A percentile compares a stretch with the other conserved stretches of the same genome.
These are phyloP conservation scores for Tulasnella sp. DNA, from an alignment of 768 basidiomycete genomes.

Conservation along the genomic window DNA sequence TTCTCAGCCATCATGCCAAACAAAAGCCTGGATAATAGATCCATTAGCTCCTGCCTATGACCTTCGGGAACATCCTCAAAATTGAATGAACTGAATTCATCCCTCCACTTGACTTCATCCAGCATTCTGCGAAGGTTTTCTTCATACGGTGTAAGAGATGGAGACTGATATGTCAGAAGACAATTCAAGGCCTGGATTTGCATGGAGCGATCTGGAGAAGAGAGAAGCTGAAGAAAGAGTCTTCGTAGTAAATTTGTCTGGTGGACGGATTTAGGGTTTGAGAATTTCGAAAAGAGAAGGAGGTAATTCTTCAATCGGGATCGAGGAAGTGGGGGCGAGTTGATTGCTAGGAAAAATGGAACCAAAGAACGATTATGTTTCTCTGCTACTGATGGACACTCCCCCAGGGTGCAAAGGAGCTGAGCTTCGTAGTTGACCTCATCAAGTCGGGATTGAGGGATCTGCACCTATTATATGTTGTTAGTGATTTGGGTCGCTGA, in stretches of 20 bases:
- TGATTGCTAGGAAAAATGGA: conserved; percentile 58
- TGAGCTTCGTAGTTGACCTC: conserved; percentile 64
- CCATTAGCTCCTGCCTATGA: conserved; percentile 49
- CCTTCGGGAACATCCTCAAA: conserved; percentile 43
- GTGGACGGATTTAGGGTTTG: conserved; percentile 82
- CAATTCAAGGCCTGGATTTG: conserved; percentile 68
- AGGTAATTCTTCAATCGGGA: conserved; percentile 64
- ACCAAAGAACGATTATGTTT: conserved; percentile 79
- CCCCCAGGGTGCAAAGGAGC: conserved; percentile 55
- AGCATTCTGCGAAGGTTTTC: conserved; percentile 58
- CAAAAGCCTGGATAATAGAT: conserved; percentile 57
- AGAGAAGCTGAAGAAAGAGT: conserved; percentile 61
- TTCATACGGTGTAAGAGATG: conserved; percentile 41
- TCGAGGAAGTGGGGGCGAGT: conserved; percentile 28
- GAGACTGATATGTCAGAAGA: conserved; percentile 67
- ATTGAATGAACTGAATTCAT: conserved; percentile 63
- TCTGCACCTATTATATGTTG: conserved; percentile 24
- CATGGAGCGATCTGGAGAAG: conserved; percentile 69
- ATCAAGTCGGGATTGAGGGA: conserved; percentile 47
- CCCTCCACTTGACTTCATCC: conserved; percentile 81
- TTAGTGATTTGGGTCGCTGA: neutral
- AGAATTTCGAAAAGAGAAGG: conserved; percentile 74
- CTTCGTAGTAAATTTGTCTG: conserved; percentile 48
- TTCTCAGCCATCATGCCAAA: conserved; percentile 83
- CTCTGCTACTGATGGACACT: conserved; percentile 60